Evolutionary conservation across 2,329 filamentous ascomycete genomes (phyloP).

Genomic region (Diaporthe amygdali): DNA sequence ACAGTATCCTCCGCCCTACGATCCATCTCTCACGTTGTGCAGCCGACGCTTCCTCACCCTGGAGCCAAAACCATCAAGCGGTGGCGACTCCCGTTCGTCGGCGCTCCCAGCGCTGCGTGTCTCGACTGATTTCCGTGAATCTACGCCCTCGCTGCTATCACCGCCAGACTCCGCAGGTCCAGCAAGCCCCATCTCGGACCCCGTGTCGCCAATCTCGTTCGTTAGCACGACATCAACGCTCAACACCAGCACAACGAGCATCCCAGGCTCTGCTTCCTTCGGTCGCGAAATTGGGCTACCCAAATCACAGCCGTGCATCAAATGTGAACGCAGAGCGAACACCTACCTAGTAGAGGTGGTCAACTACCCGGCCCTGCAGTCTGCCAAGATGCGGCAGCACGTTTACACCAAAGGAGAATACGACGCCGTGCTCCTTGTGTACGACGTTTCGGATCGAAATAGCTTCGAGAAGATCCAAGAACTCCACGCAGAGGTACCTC

Average conservation of each 20-base stretch:
- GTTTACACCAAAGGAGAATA: slow-evolving; percentile 31
- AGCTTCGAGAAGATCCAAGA: slow-evolving; percentile 29
- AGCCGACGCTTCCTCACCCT: slow-evolving; percentile 35
- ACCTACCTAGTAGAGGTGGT: slow-evolving; percentile 36
- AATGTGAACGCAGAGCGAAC: slow-evolving; percentile 26
- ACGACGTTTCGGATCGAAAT: slow-evolving; percentile 32
- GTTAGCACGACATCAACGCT: neutral
- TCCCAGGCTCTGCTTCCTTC: neutral
- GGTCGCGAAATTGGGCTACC: neutral
- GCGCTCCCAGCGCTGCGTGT: neutral
- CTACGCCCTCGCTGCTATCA: neutral
- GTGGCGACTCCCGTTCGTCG: neutral
- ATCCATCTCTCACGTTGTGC: slow-evolving; percentile 35
- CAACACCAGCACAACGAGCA: slow-evolving; percentile 2
- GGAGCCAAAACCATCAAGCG: neutral
- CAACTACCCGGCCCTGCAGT: slow-evolving; percentile 35
- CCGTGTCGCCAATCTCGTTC: neutral
- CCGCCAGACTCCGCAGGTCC: slow-evolving; percentile 26
- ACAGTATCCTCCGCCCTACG: slow-evolving; percentile 35
- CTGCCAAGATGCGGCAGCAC: slow-evolving; percentile 25
- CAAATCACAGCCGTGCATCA: neutral
- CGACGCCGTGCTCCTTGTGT: slow-evolving; percentile 36
- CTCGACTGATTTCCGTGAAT: neutral
- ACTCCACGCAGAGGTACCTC: slow-evolving; percentile 32
- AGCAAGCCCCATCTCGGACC: slow-evolving; percentile 25